These are phyloP conservation scores for Zalerion maritima DNA, from an alignment of 495 filamentous ascomycete genomes.

Conservation along the genomic window DNA sequence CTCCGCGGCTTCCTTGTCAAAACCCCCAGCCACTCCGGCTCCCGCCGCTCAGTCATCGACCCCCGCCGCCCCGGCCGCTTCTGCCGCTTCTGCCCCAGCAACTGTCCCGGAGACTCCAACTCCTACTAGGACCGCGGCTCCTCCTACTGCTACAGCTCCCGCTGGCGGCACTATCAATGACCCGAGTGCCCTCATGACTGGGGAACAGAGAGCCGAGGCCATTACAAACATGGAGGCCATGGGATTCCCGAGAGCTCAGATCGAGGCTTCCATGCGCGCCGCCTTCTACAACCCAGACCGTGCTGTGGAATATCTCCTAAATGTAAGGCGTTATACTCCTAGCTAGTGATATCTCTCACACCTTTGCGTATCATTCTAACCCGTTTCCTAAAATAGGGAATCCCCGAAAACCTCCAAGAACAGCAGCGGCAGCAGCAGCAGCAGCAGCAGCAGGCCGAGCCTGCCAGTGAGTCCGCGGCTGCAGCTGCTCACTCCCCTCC, in stretches of 20 bases:
- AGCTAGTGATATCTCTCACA: conserved; percentile 3
- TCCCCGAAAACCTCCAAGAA: conserved; percentile 67
- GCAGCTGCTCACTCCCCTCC: conserved; percentile 23
- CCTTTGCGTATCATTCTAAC: conserved; percentile 7
- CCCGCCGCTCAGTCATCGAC: conserved; percentile 43
- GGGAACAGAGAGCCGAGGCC: conserved; percentile 64
- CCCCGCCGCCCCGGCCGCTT: conserved; percentile 44
- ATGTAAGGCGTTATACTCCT: conserved; percentile 36
- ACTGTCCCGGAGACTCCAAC: conserved; percentile 59
- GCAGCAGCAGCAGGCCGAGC: conserved; percentile 16
- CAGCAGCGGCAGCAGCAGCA: conserved; percentile 40
- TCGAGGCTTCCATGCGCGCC: conserved; percentile 86
- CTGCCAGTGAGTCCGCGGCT: conserved; percentile 20
- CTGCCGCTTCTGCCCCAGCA: conserved; percentile 37
- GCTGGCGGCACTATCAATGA: conserved; percentile 45
- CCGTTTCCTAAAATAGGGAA: conserved; percentile 48
- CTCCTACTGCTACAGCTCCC: conserved; percentile 23
- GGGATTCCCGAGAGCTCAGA: conserved; percentile 78
- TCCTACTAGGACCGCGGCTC: conserved; percentile 29
- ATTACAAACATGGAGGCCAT: conserved; percentile 94
- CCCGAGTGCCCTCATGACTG: conserved; percentile 71
- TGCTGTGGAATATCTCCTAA: conserved; percentile 90
- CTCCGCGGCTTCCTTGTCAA: conserved; percentile 36
- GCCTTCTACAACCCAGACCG: conserved; percentile 95
- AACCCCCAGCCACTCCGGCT: conserved; percentile 54